phyloP scores from a whole-genome alignment of 306 rosid genomes.

The Canavalia ensiformis region DNA sequence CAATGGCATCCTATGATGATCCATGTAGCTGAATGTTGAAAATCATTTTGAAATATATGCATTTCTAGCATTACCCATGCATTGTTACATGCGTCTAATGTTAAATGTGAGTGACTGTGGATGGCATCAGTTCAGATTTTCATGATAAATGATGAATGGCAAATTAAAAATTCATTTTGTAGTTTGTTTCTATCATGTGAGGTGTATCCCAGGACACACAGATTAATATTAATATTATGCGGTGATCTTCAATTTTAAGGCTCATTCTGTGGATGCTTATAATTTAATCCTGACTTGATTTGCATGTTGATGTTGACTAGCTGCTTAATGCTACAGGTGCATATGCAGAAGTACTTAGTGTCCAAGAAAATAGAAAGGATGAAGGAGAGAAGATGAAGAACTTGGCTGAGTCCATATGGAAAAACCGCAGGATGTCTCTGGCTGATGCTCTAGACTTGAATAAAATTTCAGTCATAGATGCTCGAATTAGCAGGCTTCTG shows the following conservation, averaged over 20 bases:
- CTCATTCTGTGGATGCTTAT: neutral
- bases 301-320: no score
- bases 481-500: slow-evolving; percentile 75
- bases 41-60: no score
- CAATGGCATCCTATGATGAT: no score
- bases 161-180: neutral
- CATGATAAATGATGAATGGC: neutral
- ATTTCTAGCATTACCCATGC: no score
- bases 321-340: slow-evolving; percentile 61
- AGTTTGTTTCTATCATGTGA: neutral
- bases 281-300: neutral
- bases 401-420: slow-evolving; percentile 74
- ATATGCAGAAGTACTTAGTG: slow-evolving; percentile 76
- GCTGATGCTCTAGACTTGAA: slow-evolving; percentile 70
- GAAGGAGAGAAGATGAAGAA: slow-evolving; percentile 73
- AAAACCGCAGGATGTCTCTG: slow-evolving; percentile 70
- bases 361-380: slow-evolving; percentile 78
- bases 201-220: neutral
- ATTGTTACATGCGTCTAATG: no score
- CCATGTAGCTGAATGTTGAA: no score
- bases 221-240: slow-evolving; percentile 12
- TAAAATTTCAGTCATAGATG: slow-evolving; percentile 61
- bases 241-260: neutral
- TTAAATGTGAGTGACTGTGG: no score
- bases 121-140: no score